Base-by-base conservation (phyloP, 2,329 filamentous ascomycete genomes). In the Exophiala spinifera region DNA sequence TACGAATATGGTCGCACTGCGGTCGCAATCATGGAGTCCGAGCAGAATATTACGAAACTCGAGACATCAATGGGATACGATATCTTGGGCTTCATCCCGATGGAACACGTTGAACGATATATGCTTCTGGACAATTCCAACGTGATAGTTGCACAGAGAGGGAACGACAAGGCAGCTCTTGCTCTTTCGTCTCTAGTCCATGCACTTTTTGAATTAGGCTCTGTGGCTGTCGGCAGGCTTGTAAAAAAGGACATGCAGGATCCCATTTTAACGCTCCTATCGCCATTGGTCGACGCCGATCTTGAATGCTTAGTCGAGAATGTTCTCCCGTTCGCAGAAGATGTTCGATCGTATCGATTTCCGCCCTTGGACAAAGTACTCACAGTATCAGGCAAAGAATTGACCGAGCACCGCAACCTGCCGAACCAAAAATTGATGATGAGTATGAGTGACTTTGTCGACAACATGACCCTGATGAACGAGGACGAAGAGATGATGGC, bases 1-100 rank as follows among this genome's bases (percentile, higher is more conserved):
- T 99, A 92, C 66, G 86, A 90, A 66, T 99, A 99, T 68, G 94
- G 94, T 43, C 82, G 91, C 53, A 96, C 92, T 0, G 90, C 89
- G 2, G 92, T 99, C 1, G 86, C 88, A 62, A 96, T 99, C 62
- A 89, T 84, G 61, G 86, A 91, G 63, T 87, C 87, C 0, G 92
- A 99, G 64, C 81, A 87, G 68, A 90, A 91, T 62, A 84, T 96
- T 53, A 95, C 90, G n/a, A 91, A 88, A 61, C 79, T 96, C 31
- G 86, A 95, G 64, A 94, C 90, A 0, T 71, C 75, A 8, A 85
- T 87, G 55, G 79, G 81, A 6, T 84, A 97, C 53, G 86, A 90
- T 3, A 86, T 99, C 39, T 76, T 99, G 48, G 94, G 94, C 0
- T 99, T 99, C 64, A 82, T 97, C 25, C 82, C 84, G 2, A 82